A percentile compares a stretch with the other conserved stretches of the same genome.
Evolutionary conservation across 768 basidiomycete species (phyloP).

Genomic region (Leccinum olivaceopallidum): DNA sequence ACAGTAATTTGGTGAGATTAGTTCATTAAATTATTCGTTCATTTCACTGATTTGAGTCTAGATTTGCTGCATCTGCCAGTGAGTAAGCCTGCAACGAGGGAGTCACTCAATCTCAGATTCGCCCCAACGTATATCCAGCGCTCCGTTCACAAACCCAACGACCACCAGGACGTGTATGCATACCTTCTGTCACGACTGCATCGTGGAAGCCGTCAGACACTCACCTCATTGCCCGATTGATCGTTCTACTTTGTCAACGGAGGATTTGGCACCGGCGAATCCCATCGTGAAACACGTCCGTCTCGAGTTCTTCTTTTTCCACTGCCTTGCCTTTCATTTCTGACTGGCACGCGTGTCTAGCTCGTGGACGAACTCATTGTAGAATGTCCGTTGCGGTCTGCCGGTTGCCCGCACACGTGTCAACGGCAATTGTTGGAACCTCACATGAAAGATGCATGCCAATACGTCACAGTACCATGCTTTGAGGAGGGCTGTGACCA

Average conservation of each 20-base stretch:
- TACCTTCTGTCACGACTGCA: constrained; percentile 87
- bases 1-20: constrained; percentile 62
- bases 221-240: constrained; percentile 83
- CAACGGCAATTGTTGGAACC: constrained; percentile 65
- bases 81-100: constrained; percentile 10
- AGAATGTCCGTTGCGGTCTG: constrained; percentile 59
- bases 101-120: constrained; percentile 11
- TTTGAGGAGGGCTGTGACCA: constrained; percentile 46
- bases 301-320: constrained; percentile 12
- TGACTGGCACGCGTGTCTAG: constrained; percentile 38
- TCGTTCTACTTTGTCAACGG: constrained; percentile 59
- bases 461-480: constrained; percentile 55
- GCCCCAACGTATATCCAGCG: constrained; percentile 35
- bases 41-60: constrained; percentile 27
- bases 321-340: constrained; percentile 1
- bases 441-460: constrained; percentile 65
- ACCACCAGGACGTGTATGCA: constrained; percentile 77
- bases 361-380: constrained; percentile 83
- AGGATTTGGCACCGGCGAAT: constrained; percentile 66
- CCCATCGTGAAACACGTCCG: constrained; percentile 66
- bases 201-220: constrained; percentile 64
- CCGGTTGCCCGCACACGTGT: constrained; percentile 62
- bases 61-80: constrained; percentile 83
- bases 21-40: background rate
- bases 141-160: constrained; percentile 74